Evolutionary conservation across 495 filamentous ascomycete species (phyloP), one percentile per base, ranked within the genome.

Genomic region (Oleoguttula mirabilis): DNA sequence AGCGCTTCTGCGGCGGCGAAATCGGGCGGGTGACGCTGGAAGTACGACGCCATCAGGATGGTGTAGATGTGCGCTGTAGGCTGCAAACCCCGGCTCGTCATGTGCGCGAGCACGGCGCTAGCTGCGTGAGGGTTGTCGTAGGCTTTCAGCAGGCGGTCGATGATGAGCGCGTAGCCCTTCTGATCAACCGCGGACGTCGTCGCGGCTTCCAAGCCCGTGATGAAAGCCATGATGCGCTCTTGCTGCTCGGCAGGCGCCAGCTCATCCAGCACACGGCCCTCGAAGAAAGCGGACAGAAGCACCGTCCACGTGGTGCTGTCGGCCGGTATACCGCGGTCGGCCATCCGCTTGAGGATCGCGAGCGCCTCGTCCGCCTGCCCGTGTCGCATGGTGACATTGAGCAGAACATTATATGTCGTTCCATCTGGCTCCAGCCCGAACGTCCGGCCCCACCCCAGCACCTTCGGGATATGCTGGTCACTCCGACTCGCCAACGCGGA

Each of bases 341-440:
- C 38, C 75, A 79, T 79, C 16, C 65, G 49, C 7, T 47, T 22
- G 19, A 81, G 60, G 19, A 79, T 43, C 1, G 54, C 48, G 28
- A 60, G 46, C 16, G 69, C 63, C 19, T 61, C 55, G 0, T 54
- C 43, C 21, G 51, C 51, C 14, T 64, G 47, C 16, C 61, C 65
- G 27, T 57, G 45, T 14, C 67, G 66, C 43, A 85, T 62, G 31
- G 73, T 53, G 2, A 68, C 59, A 5, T 66, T 62, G 20, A 88
- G 64, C 8, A 84, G 65, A 3, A 67, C 76, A 60, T 87, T 88
- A 63, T 75, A 87, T 10, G 82, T 84, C 40, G 62, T 60, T 24
- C 69, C 58, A 52, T 83, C 71, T 14, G 76, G 75, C 24, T 63
- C 39, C 33, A 88, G 70, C 21, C 63, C 66, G 31, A 78, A 72